A percentile compares a stretch with the other conserved stretches of the same genome.
phyloP scores from a whole-genome alignment of 2,329 filamentous ascomycete genomes.

The Penicillium sumatraense region DNA sequence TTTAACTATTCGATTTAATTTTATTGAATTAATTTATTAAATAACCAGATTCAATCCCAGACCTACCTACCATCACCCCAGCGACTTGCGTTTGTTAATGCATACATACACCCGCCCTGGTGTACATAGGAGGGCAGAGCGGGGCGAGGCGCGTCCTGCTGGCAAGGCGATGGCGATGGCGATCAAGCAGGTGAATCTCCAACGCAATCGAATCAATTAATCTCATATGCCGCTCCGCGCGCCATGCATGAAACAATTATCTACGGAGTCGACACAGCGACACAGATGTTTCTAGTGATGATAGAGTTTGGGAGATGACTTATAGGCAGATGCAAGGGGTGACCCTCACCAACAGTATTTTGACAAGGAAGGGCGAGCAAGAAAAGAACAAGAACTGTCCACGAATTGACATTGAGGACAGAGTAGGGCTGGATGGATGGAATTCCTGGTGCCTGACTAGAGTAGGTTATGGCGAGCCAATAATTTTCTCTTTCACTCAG shows the following conservation, averaged over 20 bases:
- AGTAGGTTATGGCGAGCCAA: too few relatives aligned
- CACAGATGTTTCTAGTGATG: neutral
- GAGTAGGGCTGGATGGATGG: neutral
- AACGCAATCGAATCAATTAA: neutral
- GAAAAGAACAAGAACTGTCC: neutral
- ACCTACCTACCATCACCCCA: too few relatives aligned
- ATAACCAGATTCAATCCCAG: too few relatives aligned
- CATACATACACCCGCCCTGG: too few relatives aligned
- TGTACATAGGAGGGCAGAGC: too few relatives aligned
- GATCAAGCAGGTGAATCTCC: slow-evolving; percentile 1
- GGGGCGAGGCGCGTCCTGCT: neutral
- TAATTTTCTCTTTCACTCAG: too few relatives aligned
- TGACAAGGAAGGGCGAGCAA: neutral
- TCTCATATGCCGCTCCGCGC: neutral
- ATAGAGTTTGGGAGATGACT: slow-evolving; percentile 2
- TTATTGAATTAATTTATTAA: too few relatives aligned
- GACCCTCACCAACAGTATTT: too few relatives aligned
- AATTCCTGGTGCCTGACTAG: neutral
- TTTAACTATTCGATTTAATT: too few relatives aligned
- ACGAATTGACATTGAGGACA: neutral
- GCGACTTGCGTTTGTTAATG: neutral
- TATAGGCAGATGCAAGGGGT: neutral
- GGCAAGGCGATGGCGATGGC: neutral
- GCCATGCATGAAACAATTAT: neutral
- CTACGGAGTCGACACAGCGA: too few relatives aligned